Conservation (phyloP, 805 yeast species). For the Cyberlindnera petersonii region DNA sequence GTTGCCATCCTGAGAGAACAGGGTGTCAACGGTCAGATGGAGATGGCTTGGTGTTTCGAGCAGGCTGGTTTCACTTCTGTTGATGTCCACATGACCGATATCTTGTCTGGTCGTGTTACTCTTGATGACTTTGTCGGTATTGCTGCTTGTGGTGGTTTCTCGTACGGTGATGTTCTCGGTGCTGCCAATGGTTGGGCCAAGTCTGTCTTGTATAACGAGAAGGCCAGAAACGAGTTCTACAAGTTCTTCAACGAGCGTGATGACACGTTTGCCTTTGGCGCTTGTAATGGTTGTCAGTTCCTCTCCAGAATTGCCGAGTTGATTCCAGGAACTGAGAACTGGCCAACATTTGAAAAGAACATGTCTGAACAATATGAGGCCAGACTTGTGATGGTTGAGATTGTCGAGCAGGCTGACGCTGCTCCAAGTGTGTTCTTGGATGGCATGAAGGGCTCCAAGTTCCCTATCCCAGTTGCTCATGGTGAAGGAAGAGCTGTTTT, state of each 20-base stretch:
- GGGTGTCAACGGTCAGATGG: slow-evolving; percentile 97
- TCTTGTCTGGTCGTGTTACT: slow-evolving; percentile 65
- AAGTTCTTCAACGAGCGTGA: slow-evolving; percentile 79
- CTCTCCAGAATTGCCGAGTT: slow-evolving; percentile 77
- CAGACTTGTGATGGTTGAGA: slow-evolving; percentile 84
- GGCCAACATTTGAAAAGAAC: slow-evolving; percentile 96
- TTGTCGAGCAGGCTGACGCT: slow-evolving; percentile 50
- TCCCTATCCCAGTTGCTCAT: slow-evolving; percentile 98
- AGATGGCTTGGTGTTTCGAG: slow-evolving; percentile 96
- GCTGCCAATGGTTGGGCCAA: slow-evolving; percentile 99
- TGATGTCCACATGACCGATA: slow-evolving; percentile 96
- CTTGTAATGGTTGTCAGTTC: slow-evolving; percentile 98
- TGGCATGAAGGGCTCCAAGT: slow-evolving; percentile 87
- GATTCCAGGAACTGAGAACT: slow-evolving; percentile 89
- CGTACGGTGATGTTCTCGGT: slow-evolving; percentile 97
- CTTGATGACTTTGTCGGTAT: slow-evolving; percentile 83
- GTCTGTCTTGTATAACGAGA: slow-evolving; percentile 81
- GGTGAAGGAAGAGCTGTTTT: slow-evolving; percentile 96
- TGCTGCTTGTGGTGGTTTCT: slow-evolving; percentile 99
- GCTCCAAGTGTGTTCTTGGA: slow-evolving; percentile 64
- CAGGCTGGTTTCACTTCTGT: slow-evolving; percentile 92
- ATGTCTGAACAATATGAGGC: slow-evolving; percentile 94
- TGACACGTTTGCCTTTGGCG: slow-evolving; percentile 96
- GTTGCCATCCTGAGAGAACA: slow-evolving; percentile 97
- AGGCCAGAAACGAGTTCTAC: slow-evolving; percentile 69